phyloP scores from a whole-genome alignment of 768 basidiomycete species.

The Suillus clintonianus region DNA sequence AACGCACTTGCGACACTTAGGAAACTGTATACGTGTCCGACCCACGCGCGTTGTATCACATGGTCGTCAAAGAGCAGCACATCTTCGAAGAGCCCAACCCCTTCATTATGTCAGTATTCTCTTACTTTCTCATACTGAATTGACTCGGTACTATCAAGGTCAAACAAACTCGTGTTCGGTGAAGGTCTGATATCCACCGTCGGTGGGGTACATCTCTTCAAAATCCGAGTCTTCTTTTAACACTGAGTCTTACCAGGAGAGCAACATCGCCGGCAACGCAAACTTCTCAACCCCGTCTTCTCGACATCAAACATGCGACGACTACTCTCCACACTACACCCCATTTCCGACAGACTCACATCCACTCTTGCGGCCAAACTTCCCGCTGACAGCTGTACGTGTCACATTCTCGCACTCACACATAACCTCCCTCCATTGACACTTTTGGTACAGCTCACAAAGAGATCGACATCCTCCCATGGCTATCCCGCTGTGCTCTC shows the following conservation, averaged over 20 bases:
- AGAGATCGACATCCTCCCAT: slow-evolving; percentile 32
- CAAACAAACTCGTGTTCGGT: slow-evolving; percentile 3
- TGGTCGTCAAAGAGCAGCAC: slow-evolving; percentile 50
- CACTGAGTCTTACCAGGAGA: slow-evolving; percentile 30
- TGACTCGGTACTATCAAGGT: background rate
- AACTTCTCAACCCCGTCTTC: slow-evolving; percentile 48
- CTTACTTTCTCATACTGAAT: background rate
- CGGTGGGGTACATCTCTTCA: background rate
- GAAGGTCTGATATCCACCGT: slow-evolving; percentile 1
- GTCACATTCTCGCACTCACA: slow-evolving; percentile 18
- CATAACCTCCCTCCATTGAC: background rate
- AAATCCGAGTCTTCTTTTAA: background rate
- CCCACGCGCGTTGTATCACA: slow-evolving; percentile 49
- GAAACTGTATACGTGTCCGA: slow-evolving; percentile 51
- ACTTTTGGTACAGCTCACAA: slow-evolving; percentile 2
- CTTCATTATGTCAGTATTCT: slow-evolving; percentile 42
- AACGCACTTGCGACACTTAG: slow-evolving; percentile 6
- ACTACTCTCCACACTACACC: slow-evolving; percentile 27
- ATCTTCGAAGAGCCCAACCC: slow-evolving; percentile 48
- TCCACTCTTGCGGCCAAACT: slow-evolving; percentile 20
- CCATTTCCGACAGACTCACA: slow-evolving; percentile 32
- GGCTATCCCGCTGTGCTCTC: slow-evolving; percentile 45
- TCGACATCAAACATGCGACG: slow-evolving; percentile 41
- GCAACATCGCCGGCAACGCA: slow-evolving; percentile 43
- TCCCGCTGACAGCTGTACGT: slow-evolving; percentile 20